These are phyloP conservation scores for Aspergillus cavernicola DNA, from an alignment of 495 filamentous ascomycete species.

Conservation along the genomic window DNA sequence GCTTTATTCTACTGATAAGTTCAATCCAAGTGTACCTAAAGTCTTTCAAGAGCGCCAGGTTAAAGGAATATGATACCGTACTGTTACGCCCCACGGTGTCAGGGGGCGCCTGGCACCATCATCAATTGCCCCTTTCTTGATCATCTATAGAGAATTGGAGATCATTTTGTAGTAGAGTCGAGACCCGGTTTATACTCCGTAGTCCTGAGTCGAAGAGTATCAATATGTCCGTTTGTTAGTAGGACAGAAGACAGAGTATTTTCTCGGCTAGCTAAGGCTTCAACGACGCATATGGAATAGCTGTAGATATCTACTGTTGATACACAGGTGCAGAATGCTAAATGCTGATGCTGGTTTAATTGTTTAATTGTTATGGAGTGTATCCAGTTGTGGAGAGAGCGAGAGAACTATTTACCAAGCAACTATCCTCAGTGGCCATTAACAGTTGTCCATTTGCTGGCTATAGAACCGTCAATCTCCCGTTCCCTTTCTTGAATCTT, in stretches of 20 bases:
- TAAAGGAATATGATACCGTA: conserved; percentile 10
- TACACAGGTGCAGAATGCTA: not conserved
- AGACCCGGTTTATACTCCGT: not conserved
- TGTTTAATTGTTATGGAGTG: conserved; percentile 6
- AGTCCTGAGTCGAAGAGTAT: not conserved
- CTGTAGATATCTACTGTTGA: no score
- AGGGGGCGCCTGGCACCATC: conserved; percentile 16
- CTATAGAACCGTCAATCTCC: conserved; percentile 6
- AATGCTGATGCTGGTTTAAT: not conserved
- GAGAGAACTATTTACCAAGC: conserved; percentile 6
- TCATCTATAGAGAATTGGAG: not conserved
- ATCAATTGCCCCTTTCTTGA: conserved; percentile 10
- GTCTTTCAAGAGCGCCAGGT: no score
- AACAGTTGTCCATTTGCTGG: not conserved
- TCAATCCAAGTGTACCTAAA: no score
- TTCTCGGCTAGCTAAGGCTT: no score
- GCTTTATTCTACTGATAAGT: no score
- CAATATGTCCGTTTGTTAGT: not conserved
- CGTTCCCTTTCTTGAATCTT: conserved; percentile 14
- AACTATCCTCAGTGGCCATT: conserved; percentile 4
- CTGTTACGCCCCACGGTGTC: conserved; percentile 15
- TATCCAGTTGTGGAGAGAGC: conserved; percentile 5
- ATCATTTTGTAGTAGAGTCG: no score
- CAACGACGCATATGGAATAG: not conserved
- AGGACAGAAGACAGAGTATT: no score